These are phyloP conservation scores for Cucumis cinereus DNA, from an alignment of 306 rosid genomes.

Conservation along the genomic window DNA sequence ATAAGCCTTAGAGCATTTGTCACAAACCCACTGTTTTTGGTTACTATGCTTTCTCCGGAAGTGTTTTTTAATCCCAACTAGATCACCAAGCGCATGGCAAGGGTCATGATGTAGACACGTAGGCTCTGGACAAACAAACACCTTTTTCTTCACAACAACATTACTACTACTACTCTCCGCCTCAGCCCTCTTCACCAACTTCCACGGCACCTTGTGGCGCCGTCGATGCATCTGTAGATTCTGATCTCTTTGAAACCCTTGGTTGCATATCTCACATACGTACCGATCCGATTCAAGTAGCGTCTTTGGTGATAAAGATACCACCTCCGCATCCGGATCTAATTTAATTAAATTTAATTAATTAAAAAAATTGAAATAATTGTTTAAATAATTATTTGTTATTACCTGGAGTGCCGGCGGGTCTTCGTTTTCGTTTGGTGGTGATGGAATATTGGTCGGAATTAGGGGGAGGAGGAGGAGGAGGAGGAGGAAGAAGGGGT, in stretches of 20 bases:
- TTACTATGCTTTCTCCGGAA: conserved; percentile 79
- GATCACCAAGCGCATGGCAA: conserved; percentile 84
- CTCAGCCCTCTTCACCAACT: conserved; percentile 47
- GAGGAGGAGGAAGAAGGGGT: conserved; percentile 1
- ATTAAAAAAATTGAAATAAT: no score
- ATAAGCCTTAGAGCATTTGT: conserved; percentile 74
- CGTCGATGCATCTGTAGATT: conserved; percentile 96
- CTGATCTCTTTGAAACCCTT: conserved; percentile 94
- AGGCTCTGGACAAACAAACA: conserved; percentile 85
- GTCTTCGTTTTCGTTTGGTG: conserved; percentile 81
- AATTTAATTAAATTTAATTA: no score
- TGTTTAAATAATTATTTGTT: no score
- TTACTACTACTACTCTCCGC: conserved; percentile 14
- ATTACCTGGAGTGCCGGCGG: conserved; percentile 90
- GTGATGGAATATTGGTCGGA: conserved; percentile 35
- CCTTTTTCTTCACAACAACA: conserved; percentile 41
- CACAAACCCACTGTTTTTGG: conserved; percentile 93
- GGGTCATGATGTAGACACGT: conserved; percentile 85
- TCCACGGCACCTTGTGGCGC: conserved; percentile 94
- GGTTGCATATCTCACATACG: conserved; percentile 98
- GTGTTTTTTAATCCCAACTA: conserved; percentile 90
- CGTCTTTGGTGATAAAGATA: conserved; percentile 79
- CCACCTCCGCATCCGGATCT: conserved; percentile 97
- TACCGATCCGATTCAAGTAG: conserved; percentile 76
- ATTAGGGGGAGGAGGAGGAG: conserved; percentile 35